Evolutionary conservation across 352 stramenopile genomes (phyloP).

Genomic region (Pythium utonaiense): DNA sequence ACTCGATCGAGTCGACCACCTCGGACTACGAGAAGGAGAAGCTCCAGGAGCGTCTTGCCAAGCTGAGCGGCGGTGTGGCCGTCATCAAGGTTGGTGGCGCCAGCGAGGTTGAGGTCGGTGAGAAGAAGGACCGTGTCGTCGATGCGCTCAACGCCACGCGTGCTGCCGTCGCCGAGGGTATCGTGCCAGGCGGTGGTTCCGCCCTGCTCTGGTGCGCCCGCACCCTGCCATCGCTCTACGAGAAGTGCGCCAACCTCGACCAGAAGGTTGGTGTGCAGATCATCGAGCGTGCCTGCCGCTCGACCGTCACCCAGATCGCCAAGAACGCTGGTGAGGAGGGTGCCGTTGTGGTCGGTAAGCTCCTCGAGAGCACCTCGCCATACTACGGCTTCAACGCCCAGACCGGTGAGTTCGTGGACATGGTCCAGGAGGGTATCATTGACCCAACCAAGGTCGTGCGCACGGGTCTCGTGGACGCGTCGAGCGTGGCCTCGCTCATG

Average conservation of each 20-base stretch:
- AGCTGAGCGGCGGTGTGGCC: conserved; percentile 98
- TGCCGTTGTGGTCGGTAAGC: conserved; percentile 97
- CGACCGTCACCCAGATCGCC: conserved; percentile 96
- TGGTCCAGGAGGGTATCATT: conserved; percentile 98
- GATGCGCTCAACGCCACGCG: conserved; percentile 99
- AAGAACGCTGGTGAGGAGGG: conserved; percentile 98
- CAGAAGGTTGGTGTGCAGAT: conserved; percentile 98
- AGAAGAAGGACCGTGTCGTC: conserved; percentile 99
- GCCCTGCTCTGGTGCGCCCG: conserved; percentile 97
- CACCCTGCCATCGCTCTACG: conserved; percentile 86
- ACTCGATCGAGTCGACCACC: conserved; percentile 95
- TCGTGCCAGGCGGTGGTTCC: conserved; percentile 97
- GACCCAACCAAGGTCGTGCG: conserved; percentile 98
- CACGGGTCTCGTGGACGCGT: conserved; percentile 97
- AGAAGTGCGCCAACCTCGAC: conserved; percentile 93
- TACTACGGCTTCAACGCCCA: conserved; percentile 97
- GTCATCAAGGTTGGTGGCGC: conserved; percentile 99
- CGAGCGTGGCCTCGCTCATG: conserved; percentile 98
- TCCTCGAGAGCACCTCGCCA: conserved; percentile 94
- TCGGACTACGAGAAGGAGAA: conserved; percentile 99
- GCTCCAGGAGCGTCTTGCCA: conserved; percentile 99
- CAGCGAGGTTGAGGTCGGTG: conserved; percentile 97
- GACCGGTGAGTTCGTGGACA: conserved; percentile 96
- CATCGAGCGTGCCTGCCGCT: conserved; percentile 92
- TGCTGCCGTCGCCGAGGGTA: conserved; percentile 98